Evolutionary conservation across 2,329 filamentous ascomycete species (phyloP).

Genomic region (Lachnellula subtilissima): DNA sequence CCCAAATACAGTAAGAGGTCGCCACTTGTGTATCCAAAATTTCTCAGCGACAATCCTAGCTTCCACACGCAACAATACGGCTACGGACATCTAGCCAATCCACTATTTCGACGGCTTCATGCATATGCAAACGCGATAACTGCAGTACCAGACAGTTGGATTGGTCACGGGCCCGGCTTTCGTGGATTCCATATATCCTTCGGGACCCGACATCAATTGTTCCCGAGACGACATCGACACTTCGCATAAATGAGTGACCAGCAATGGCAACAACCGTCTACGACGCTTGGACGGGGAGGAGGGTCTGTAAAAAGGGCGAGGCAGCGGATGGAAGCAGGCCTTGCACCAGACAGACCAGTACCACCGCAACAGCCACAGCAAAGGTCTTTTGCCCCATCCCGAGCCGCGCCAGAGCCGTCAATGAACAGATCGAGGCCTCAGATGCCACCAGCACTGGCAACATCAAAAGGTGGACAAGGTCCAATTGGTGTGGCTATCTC

Average conservation of each 20-base stretch:
- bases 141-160: constrained; percentile 16
- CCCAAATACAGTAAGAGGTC: too few relatives aligned
- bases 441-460: constrained; percentile 19
- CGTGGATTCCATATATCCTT: constrained; percentile 13
- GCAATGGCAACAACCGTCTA: constrained; percentile 21
- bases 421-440: constrained; percentile 20
- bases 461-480: constrained; percentile 16
- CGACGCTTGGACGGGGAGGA: constrained; percentile 25
- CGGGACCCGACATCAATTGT: constrained; percentile 1
- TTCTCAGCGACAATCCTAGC: neutral
- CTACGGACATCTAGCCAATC: constrained; percentile 14
- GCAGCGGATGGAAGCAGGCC: constrained; percentile 45
- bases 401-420: constrained; percentile 10
- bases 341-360: constrained; percentile 27
- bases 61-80: constrained; percentile 7
- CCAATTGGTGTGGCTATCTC: constrained; percentile 39
- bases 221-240: neutral
- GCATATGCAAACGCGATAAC: constrained; percentile 28
- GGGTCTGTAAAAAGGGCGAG: constrained; percentile 52
- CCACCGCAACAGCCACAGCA: constrained; percentile 19
- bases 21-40: too few relatives aligned
- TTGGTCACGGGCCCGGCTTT: constrained; percentile 15
- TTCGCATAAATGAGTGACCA: constrained; percentile 27
- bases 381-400: constrained; percentile 14
- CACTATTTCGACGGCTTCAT: constrained; percentile 26